Percentiles rank a stretch among this genome's conserved stretches.
Conservation (phyloP, 2,329 filamentous ascomycete species). For the Gremmenia infestans region DNA sequence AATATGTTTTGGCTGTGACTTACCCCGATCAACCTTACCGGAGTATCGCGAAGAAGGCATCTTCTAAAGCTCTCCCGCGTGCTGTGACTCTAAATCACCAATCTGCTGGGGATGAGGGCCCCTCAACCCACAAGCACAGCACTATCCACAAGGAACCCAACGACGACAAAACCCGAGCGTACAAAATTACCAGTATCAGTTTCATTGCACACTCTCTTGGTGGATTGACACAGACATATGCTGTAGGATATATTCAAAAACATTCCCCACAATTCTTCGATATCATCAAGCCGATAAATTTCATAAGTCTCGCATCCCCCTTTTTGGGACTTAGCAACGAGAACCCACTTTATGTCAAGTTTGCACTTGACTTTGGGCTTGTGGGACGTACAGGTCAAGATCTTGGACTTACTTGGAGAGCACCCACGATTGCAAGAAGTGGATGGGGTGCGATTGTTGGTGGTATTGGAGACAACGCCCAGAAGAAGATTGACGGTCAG, state of each 20-base stretch:
- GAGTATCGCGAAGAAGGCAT: conserved; percentile 50
- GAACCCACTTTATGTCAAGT: conserved; percentile 95
- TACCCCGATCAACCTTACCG: conserved; percentile 91
- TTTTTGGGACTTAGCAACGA: conserved; percentile 93
- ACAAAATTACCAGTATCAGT: conserved; percentile 89
- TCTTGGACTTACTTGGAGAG: conserved; percentile 87
- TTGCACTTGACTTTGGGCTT: conserved; percentile 91
- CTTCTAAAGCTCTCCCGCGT: conserved; percentile 38
- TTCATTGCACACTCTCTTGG: conserved; percentile 91
- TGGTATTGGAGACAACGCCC: conserved; percentile 66
- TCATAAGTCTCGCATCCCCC: conserved; percentile 80
- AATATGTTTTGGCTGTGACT: conserved; percentile 83
- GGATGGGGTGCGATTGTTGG: conserved; percentile 87
- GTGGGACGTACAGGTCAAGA: conserved; percentile 96
- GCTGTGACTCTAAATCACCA: conserved; percentile 34
- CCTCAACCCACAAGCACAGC: conserved; percentile 55
- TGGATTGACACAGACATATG: conserved; percentile 86
- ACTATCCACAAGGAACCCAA: conserved; percentile 46
- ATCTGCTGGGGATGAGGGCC: conserved; percentile 35
- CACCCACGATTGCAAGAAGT: conserved; percentile 77
- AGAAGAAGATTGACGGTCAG: conserved; percentile 54
- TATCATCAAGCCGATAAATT: conserved; percentile 81
- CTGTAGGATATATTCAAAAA: conserved; percentile 93
- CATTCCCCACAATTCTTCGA: conserved; percentile 90
- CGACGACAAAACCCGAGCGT: conserved; percentile 49